Evolutionary conservation across 1,284 basidiomycete species (phyloP), one percentile per base, ranked within the genome.

Genomic region (Mycena citricolor): DNA sequence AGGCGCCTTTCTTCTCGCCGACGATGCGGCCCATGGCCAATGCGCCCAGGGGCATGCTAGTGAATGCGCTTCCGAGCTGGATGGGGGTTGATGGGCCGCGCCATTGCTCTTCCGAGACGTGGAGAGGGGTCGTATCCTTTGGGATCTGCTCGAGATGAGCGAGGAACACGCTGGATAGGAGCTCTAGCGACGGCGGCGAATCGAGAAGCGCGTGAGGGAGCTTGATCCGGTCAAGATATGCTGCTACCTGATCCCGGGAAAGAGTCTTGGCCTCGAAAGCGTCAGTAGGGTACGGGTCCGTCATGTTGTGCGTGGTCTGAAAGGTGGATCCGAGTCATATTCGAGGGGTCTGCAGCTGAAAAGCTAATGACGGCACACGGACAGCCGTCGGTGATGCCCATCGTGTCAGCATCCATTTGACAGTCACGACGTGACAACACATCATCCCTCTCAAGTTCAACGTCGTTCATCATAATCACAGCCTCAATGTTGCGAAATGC

Each of bases 121-220:
- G 51, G 39, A 52, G 41, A 19, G 21, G 16, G 6, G 47, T 49
- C 2, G 51, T 52, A 23, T 52, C 51, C 25, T 52, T 52, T 2
- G 51, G 51, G 6, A 52, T 47, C 33, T 45, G 36, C 8, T 39
- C 23, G 13, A 49, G 51, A 37, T 52, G 51, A 3, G 39, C 35
- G n/a, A 49, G 36, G 37, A 45, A 52, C 8, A 52, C 26, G 2
- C 24, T 28, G 12, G 47, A 45, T 2, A 52, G 37, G 4, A 46
- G 17, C 20, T 42, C 36, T 11, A 52, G 43, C n/a, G 51, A 52
- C 8, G 51, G 47, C 19, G 35, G 21, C 1, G 47, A 49, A 2
- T 32, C 36, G 4, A 44, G 43, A 20, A 46, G 19, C 10, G 46
- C 32, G 3, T 40, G 5, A 1, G 43, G 19, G 16, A 52, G 36